A percentile compares a stretch with the other conserved stretches of the same genome.
phyloP scores from a whole-genome alignment of 2,329 filamentous ascomycete genomes.

The Aspergillus amoenus region DNA sequence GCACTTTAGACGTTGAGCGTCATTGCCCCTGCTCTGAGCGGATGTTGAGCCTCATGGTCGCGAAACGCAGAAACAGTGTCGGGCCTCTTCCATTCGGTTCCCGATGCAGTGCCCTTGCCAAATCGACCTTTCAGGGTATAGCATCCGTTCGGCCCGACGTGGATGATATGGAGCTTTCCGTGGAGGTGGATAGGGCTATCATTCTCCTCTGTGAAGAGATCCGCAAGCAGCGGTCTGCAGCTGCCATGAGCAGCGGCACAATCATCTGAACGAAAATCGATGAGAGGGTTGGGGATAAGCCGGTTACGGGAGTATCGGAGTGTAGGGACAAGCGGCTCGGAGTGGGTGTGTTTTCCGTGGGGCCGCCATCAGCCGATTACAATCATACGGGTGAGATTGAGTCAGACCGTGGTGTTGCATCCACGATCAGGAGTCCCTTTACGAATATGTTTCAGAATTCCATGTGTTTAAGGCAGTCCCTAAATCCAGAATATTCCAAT shows the following conservation, averaged over 20 bases:
- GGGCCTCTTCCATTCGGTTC: conserved; percentile 14
- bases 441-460: neutral
- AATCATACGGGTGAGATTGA: neutral
- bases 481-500: neutral
- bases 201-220: conserved; percentile 31
- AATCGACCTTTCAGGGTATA: conserved; percentile 32
- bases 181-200: conserved; percentile 26
- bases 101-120: conserved; percentile 29
- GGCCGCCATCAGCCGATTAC: neutral
- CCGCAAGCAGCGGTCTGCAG: conserved; percentile 25
- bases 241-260: neutral
- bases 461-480: neutral
- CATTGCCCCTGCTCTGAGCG: conserved; percentile 38
- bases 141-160: conserved; percentile 23
- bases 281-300: neutral
- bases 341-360: neutral
- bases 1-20: conserved; percentile 30
- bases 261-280: neutral
- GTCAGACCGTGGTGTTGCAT: neutral
- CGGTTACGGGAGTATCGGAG: neutral
- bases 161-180: conserved; percentile 20
- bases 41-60: conserved; percentile 32
- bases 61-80: conserved; percentile 22
- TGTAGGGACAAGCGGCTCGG: neutral
- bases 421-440: neutral